Conservation (phyloP, 129 eudicot genomes). For the Flaveria robusta region DNA sequence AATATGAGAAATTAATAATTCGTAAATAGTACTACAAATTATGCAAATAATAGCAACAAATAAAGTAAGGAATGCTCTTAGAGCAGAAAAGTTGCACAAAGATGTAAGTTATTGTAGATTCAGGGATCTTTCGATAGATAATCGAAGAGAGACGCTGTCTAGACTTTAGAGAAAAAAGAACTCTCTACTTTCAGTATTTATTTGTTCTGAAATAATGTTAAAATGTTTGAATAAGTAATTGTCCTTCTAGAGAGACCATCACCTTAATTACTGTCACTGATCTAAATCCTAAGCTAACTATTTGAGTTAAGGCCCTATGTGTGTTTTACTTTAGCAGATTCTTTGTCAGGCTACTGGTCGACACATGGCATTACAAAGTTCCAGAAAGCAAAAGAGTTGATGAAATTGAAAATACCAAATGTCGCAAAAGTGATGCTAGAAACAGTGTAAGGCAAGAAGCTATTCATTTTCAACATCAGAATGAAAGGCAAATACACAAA, state of each 20-base stretch:
- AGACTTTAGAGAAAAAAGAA: not conserved
- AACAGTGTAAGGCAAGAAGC: not conserved
- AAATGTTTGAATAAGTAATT: slow-evolving; percentile 10
- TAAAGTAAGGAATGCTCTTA: not conserved
- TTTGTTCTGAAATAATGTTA: not conserved
- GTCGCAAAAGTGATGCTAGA: not conserved
- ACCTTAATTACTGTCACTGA: not conserved
- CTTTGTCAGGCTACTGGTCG: not conserved
- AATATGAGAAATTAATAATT: slow-evolving; percentile 20
- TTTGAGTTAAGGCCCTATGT: not conserved
- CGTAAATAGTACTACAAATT: not conserved
- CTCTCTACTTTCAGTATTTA: not conserved
- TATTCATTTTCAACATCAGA: slow-evolving; percentile 10
- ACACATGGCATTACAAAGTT: not conserved
- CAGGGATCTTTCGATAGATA: slow-evolving; percentile 1
- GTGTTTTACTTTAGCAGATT: not conserved
- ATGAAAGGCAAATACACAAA: slow-evolving; percentile 14
- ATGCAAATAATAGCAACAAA: not conserved
- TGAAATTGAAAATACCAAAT: not conserved
- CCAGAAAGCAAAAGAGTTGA: not conserved
- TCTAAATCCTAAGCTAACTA: not conserved
- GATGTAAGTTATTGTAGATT: not conserved
- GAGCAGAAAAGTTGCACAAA: not conserved
- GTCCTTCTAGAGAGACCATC: slow-evolving; percentile 9
- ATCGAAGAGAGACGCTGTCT: not conserved